A percentile compares a stretch with the other conserved stretches of the same genome.
Conservation (phyloP, 2,329 filamentous ascomycete species). For the Hypoxylon sp. region DNA sequence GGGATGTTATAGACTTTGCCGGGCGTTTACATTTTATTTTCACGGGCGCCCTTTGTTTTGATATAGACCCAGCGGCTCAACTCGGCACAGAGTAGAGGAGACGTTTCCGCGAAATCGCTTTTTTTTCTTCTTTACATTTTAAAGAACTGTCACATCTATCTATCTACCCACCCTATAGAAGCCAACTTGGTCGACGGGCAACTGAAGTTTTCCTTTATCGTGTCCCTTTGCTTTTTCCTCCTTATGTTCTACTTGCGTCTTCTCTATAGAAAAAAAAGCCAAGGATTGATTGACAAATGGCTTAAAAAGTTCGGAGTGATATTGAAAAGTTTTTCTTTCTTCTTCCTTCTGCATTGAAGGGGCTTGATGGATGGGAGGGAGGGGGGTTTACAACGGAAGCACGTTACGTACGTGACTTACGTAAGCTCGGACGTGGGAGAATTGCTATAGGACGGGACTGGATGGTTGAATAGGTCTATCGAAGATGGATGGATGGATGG, state of each 20-base stretch:
- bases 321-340: conserved; percentile 2
- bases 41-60: conserved; percentile 4
- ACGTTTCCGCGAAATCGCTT: conserved; percentile 35
- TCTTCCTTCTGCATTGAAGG: conserved; percentile 9
- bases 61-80: conserved; percentile 24
- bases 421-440: conserved; percentile 1
- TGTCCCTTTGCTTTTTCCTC: background rate
- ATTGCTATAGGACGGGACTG: no score
- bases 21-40: conserved; percentile 20
- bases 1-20: conserved; percentile 33
- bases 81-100: background rate
- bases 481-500: conserved; percentile 9
- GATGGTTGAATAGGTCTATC: background rate
- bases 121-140: conserved; percentile 6
- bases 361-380: conserved; percentile 13
- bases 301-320: conserved; percentile 31
- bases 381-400: conserved; percentile 12
- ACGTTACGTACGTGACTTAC: background rate
- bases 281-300: conserved; percentile 24
- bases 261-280: conserved; percentile 27
- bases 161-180: conserved; percentile 19
- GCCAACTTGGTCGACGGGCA: conserved; percentile 38
- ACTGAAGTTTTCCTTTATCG: conserved; percentile 16
- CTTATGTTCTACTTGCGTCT: conserved; percentile 17
- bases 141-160: background rate